Conservation (phyloP, 2,329 filamentous ascomycete genomes). For the Beauveria sp. region DNA sequence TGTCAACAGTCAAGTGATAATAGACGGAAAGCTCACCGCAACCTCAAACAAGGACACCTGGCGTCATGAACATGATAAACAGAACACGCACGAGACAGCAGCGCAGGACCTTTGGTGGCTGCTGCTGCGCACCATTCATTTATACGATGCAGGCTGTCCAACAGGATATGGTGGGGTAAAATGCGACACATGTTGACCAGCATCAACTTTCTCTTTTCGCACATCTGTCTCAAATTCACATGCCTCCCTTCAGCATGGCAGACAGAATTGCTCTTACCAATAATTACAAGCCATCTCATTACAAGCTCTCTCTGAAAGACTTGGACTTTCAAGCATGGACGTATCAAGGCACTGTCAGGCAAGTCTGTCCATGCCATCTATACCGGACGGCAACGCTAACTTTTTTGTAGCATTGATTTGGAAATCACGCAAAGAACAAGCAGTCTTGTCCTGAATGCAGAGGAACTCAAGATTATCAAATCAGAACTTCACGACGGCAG, state of each 20-base stretch:
- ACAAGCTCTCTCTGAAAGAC: conserved; percentile 4
- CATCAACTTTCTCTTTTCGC: not conserved
- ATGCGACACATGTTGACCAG: not conserved
- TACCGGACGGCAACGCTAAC: not conserved
- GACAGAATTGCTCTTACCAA: not conserved
- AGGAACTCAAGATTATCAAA: not conserved
- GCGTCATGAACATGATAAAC: not conserved
- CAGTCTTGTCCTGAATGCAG: not conserved
- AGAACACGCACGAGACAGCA: not conserved
- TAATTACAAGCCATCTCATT: not conserved
- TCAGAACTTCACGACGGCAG: not conserved
- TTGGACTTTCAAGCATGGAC: conserved; percentile 8
- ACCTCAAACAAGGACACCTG: not conserved
- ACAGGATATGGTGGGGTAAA: not conserved
- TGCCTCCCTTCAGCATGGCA: not conserved
- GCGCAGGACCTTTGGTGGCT: not conserved
- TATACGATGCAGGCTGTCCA: not conserved
- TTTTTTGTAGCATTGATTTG: not conserved
- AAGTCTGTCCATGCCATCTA: not conserved
- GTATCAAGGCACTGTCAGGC: conserved; percentile 8
- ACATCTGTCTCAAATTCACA: not conserved
- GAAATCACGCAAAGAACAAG: not conserved
- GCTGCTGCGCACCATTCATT: not conserved
- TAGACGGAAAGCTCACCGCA: too few relatives aligned
- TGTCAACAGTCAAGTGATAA: too few relatives aligned